Evolutionary conservation across 2,329 filamentous ascomycete genomes (phyloP), one percentile per base, ranked within the genome.

Genomic region (Hypoxylon sp.): DNA sequence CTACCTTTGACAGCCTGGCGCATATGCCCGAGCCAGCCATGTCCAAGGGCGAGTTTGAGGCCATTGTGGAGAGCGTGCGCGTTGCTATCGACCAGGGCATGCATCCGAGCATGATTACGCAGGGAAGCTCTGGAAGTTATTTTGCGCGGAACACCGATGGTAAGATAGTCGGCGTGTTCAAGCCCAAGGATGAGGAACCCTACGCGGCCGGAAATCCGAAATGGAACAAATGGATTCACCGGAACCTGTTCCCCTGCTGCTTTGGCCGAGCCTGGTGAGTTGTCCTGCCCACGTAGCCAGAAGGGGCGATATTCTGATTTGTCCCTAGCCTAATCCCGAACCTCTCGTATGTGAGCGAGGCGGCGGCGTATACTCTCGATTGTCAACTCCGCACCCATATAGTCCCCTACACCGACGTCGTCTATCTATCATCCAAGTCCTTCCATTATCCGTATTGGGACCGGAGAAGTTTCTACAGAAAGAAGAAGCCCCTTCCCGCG

Each of bases 381-480:
- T 89, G 87, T 70, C 93, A 97, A 74, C 82, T 99, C 51, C 90
- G 90, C 71, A 98, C 95, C 19, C 89, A 97, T 75, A 85, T 99
- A 70, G 96, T 99, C 4, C 95, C 95, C 0, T 98, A 97, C 73
- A 99, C 95, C 43, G 95, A 97, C 72, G 92, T 99, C 41, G 93
- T 98, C 32, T 91, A 91, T 74, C 83, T 99, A 24, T 96, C 94
- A 5, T 98, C 95, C 17, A 98, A 97, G 77, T 96, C 94, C 1
- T 99, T 99, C 77, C 94, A 96, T 78, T 99, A 99, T 75, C 95
- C 97, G 62, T 98, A 95, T 77, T 99, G 94, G 94, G 94, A 97
- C 74, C 88, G 94, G 19, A 87, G 94, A 73, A 93, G 89, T 71
- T 95, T 91, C 74, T 93, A 95, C 75, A 87, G 92, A 74, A 95